Base-by-base conservation (phyloP, 2,329 filamentous ascomycete species). In the Aspergillus ustus region DNA sequence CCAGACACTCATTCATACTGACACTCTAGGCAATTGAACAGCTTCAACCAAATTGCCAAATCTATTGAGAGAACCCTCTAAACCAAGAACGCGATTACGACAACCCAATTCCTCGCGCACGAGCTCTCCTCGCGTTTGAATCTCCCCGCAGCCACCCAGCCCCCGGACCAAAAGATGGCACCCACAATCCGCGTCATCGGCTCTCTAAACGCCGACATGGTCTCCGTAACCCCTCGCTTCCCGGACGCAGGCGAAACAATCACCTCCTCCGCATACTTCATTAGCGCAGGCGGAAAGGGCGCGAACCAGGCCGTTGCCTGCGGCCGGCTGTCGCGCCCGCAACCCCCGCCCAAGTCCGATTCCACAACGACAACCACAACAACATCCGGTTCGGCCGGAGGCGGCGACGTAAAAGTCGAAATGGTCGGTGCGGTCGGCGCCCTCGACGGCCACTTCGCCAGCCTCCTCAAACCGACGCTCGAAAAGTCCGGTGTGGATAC, bases 301-400 rank as follows among this genome's bases (percentile, higher is more conserved):
- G 93, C 93, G 63, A 98, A 98, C 81, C 94, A 98, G 81, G 93
- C 93, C 62, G 91, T 97, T 59, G 92, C 93, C 25, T 93, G 90
- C 78, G 91, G 89, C 54, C 91, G 94, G 65, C 86, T 96, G 54
- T 95, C 91, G 1, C 85, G 90, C 52, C 72, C 83, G 29, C 81
- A 80, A 37, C 67, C 73, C 13, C 15, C 2, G 40, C 20, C 52
- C 49, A 57, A 61, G 25, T 3, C 63, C 17, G n/a, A n/a, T n/a
- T n/a, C n/a, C n/a, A n/a, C n/a, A n/a, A n/a, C n/a, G n/a, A 51
- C 65, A 22, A n/a, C 64, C 57, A 52, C 62, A 7, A 55, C 66
- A 19, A 66, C 65, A 5, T 25, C 25, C 3, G 6, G 25, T 25
- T 25, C 25, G 6, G 25, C 25, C 25, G 25, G 25, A 25, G 25